Percentiles rank a stretch among this genome's conserved stretches.
These are phyloP conservation scores for Meyerozyma smithsonii DNA, from an alignment of 1,139 yeast genomes.

Conservation along the genomic window DNA sequence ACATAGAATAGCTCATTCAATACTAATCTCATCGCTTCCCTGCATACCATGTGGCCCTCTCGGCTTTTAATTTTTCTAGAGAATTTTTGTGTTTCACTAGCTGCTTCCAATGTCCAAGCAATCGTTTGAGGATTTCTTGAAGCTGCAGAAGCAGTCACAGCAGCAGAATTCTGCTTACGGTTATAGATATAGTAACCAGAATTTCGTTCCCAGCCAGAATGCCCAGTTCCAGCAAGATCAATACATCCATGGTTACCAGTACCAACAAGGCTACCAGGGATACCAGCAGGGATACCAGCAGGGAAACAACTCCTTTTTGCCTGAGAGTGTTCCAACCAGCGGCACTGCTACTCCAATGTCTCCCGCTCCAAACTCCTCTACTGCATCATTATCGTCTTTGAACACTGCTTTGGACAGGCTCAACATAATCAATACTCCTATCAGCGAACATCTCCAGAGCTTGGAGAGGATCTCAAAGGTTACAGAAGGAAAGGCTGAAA, in stretches of 20 bases:
- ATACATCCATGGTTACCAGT: conserved; percentile 10
- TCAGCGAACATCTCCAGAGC: conserved; percentile 52
- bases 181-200: conserved; percentile 8
- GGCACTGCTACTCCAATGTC: conserved; percentile 38
- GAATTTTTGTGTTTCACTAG: neutral
- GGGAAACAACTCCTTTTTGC: neutral
- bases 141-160: conserved; percentile 21
- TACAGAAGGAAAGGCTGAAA: conserved; percentile 61
- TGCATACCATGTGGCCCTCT: neutral
- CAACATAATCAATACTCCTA: conserved; percentile 55
- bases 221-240: conserved; percentile 5
- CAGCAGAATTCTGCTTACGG: conserved; percentile 15
- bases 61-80: neutral
- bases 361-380: conserved; percentile 40
- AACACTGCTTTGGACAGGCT: conserved; percentile 66
- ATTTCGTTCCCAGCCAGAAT: conserved; percentile 2
- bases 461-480: conserved; percentile 56
- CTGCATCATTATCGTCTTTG: conserved; percentile 69
- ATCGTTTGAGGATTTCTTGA: conserved; percentile 32
- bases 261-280: conserved; percentile 6
- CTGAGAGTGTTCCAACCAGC: conserved; percentile 34
- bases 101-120: conserved; percentile 22
- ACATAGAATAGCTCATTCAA: conserved; percentile 1
- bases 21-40: conserved; percentile 3
- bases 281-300: conserved; percentile 4